These are phyloP conservation scores for Hypoxylon fragiforme DNA, from an alignment of 495 filamentous ascomycete species.

Conservation along the genomic window DNA sequence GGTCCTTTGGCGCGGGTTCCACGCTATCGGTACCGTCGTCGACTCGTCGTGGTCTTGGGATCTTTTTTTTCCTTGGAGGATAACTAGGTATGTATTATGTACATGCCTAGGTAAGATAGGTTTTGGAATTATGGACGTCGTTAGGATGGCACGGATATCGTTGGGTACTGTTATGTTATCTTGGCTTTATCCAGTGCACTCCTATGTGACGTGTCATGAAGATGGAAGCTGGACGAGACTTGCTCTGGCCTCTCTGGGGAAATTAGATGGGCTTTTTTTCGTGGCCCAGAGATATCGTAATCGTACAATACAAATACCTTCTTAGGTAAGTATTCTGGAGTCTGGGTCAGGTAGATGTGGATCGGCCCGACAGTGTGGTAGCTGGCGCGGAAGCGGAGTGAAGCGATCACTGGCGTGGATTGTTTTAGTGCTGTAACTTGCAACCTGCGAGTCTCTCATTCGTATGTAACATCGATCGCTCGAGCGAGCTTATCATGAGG, in stretches of 20 bases:
- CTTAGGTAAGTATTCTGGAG: not conserved
- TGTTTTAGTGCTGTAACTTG: not conserved
- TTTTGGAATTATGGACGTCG: no score
- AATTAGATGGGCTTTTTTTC: not conserved
- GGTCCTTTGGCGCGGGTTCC: no score
- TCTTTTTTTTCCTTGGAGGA: not conserved
- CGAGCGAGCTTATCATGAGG: no score
- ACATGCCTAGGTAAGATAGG: not conserved
- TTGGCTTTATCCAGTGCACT: no score
- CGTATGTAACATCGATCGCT: no score
- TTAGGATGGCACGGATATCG: no score
- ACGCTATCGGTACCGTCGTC: not conserved
- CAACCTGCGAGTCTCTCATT: no score
- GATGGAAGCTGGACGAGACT: no score
- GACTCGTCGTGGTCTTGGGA: not conserved
- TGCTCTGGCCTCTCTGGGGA: not conserved
- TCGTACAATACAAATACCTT: no score
- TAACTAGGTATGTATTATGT: not conserved
- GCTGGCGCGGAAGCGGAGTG: not conserved
- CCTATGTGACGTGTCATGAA: no score
- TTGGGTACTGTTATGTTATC: no score
- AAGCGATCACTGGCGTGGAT: not conserved
- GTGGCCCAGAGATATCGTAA: not conserved
- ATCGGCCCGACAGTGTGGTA: slow-evolving; percentile 13
- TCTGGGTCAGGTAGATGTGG: slow-evolving; percentile 7